Evolutionary conservation across 306 rosid genomes (phyloP), one percentile per base, ranked within the genome.

Genomic region (Amphicarpaea edgeworthii): DNA sequence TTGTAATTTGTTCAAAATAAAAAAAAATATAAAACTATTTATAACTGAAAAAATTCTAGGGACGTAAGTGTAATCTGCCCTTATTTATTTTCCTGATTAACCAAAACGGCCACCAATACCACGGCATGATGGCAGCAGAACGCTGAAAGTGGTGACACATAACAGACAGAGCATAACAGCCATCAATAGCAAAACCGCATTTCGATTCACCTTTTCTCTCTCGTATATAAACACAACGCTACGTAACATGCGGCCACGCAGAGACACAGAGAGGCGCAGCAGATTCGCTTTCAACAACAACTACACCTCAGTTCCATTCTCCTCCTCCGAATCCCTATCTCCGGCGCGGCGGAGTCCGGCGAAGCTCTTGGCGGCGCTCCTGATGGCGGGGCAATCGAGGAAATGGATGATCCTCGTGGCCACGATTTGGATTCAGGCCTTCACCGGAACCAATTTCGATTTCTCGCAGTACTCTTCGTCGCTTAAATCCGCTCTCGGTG

Each of bases 391-490:
- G 19, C 92, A 94, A 41, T 92, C 96, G 2, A 81, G 98, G 1
- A 94, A 90, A 41, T 94, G 97, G 98, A 84, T 90, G 93, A 86
- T 92, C 64, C 76, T 94, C 8, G 93, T 92, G 21, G 97, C 85
- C 2, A 94, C 96, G 0, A 89, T 94, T 23, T 94, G 98, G 97
- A 86, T 94, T 77, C 98, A 94, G 61, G 92, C 98, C 0, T 94
- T 92, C 75, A 94, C 98, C 0, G 97, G 97, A 8, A 94, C 98
- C 0, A 94, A 94, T 79, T 94, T 94, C 70, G 92, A 94, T 79
- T 94, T 94, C 84, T 92, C 98, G 0, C 92, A 90, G n/a, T 94
- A 94, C 51, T 94, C 98, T 0, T 86, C 98, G n/a, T 16, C 76
- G 9, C 41, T 94, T 81, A 94, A 94, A 83, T 84, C 91, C 3